Percentiles rank a stretch among this genome's conserved stretches.
Evolutionary conservation across 2,329 filamentous ascomycete genomes (phyloP).

Genomic region (Ciborinia camelliae): DNA sequence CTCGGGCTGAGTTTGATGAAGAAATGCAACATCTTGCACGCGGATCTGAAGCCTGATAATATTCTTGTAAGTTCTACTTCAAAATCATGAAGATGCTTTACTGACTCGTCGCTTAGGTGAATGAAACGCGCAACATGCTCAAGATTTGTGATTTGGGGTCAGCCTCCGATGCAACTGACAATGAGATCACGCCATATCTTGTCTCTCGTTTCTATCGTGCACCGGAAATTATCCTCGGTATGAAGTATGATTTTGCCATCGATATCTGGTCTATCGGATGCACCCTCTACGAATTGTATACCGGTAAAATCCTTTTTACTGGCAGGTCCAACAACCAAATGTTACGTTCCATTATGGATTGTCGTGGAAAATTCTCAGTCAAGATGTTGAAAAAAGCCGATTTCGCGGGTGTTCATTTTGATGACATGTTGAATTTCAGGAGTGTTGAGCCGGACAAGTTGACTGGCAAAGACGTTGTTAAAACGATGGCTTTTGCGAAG

Average conservation of each 20-base stretch:
- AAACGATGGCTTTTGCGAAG: constrained; percentile 67
- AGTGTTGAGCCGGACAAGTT: constrained; percentile 84
- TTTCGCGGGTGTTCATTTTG: constrained; percentile 74
- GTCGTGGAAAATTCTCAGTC: constrained; percentile 83
- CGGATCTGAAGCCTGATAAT: constrained; percentile 97
- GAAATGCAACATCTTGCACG: constrained; percentile 90
- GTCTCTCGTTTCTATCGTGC: constrained; percentile 97
- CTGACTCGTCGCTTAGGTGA: constrained; percentile 50
- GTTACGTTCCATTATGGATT: constrained; percentile 94
- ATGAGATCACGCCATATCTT: constrained; percentile 89
- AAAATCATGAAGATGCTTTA: background rate
- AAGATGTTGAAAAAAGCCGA: constrained; percentile 84
- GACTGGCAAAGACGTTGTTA: constrained; percentile 73
- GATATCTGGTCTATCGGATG: constrained; percentile 99
- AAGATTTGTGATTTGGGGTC: constrained; percentile 97
- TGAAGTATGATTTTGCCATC: constrained; percentile 89
- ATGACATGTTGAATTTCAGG: constrained; percentile 77
- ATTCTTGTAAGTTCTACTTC: constrained; percentile 55
- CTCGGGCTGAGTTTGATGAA: constrained; percentile 82
- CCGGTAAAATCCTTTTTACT: constrained; percentile 94
- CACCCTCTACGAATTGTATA: constrained; percentile 95
- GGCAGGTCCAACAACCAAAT: constrained; percentile 98
- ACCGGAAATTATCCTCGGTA: constrained; percentile 95
- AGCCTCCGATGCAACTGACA: constrained; percentile 87
- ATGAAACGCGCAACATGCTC: constrained; percentile 75